phyloP scores from a whole-genome alignment of 495 filamentous ascomycete genomes.

The Glarea lozoyensis region DNA sequence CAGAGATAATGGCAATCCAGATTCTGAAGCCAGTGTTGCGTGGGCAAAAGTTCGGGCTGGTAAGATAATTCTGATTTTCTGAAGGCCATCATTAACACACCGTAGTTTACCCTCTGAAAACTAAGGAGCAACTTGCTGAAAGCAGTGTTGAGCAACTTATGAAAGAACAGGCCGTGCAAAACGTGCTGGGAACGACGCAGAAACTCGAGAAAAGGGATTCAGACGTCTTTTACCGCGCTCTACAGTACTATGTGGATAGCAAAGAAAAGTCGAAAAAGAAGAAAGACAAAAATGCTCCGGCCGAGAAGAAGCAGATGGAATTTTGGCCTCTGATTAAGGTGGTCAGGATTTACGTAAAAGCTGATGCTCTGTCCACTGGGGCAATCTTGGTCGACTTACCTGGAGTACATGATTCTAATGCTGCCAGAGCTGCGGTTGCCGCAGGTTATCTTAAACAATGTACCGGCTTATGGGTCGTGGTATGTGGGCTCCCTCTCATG shows the following conservation, averaged over 20 bases:
- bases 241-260: constrained; percentile 44
- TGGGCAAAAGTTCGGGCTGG: constrained; percentile 54
- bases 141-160: constrained; percentile 31
- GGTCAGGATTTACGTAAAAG: constrained; percentile 50
- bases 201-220: constrained; percentile 26
- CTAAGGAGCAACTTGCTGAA: constrained; percentile 37
- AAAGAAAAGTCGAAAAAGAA: constrained; percentile 35
- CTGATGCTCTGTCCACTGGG: constrained; percentile 48
- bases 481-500: too few species aligned
- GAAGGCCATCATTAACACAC: not conserved
- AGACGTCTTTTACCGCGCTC: constrained; percentile 35
- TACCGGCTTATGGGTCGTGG: constrained; percentile 28
- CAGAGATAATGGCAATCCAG: constrained; percentile 32
- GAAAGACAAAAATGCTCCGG: constrained; percentile 25
- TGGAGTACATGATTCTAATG: constrained; percentile 56
- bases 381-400: constrained; percentile 60
- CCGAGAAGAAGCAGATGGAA: constrained; percentile 34
- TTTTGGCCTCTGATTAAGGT: constrained; percentile 63
- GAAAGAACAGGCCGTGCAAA: constrained; percentile 28
- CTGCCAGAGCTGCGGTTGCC: constrained; percentile 53
- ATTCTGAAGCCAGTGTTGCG: constrained; percentile 33
- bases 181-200: constrained; percentile 39
- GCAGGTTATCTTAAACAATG: constrained; percentile 52
- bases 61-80: not conserved
- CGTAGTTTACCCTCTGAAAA: constrained; percentile 44